A percentile compares a stretch with the other conserved stretches of the same genome.
These are phyloP conservation scores for Amphicarpaea edgeworthii DNA, from an alignment of 306 rosid genomes.

Conservation along the genomic window DNA sequence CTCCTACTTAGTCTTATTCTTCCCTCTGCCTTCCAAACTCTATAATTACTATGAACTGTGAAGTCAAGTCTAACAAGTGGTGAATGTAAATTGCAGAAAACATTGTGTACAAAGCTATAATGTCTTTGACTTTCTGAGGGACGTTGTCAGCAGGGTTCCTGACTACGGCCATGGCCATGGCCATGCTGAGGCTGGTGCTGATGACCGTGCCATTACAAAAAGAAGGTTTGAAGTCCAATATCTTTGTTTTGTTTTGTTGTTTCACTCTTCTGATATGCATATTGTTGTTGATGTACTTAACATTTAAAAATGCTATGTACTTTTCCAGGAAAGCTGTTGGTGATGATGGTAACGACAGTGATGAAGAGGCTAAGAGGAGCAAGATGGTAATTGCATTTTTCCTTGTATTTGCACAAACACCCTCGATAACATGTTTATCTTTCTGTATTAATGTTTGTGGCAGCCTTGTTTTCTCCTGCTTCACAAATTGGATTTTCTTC, in stretches of 20 bases:
- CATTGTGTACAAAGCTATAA: conserved; percentile 80
- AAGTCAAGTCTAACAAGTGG: conserved; percentile 38
- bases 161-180: conserved; percentile 78
- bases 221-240: conserved; percentile 66
- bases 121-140: conserved; percentile 90
- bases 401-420: conserved; percentile 9
- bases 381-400: conserved; percentile 75
- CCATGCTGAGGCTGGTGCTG: conserved; percentile 83
- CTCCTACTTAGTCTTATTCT: too few relatives aligned
- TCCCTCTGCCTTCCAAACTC: not conserved
- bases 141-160: conserved; percentile 83
- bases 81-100: conserved; percentile 69
- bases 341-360: conserved; percentile 82
- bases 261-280: conserved; percentile 13
- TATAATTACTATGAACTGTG: not conserved
- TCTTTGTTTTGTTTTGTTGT: not conserved
- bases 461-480: not conserved
- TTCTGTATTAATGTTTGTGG: not conserved
- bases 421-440: not conserved
- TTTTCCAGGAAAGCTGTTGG: conserved; percentile 74
- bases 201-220: conserved; percentile 70
- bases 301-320: conserved; percentile 16
- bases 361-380: conserved; percentile 87
- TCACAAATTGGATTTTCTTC: not conserved
- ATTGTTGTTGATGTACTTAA: conserved; percentile 22